Evolutionary conservation across 1,139 yeast genomes (phyloP).

Genomic region (Hansenula sp.): DNA sequence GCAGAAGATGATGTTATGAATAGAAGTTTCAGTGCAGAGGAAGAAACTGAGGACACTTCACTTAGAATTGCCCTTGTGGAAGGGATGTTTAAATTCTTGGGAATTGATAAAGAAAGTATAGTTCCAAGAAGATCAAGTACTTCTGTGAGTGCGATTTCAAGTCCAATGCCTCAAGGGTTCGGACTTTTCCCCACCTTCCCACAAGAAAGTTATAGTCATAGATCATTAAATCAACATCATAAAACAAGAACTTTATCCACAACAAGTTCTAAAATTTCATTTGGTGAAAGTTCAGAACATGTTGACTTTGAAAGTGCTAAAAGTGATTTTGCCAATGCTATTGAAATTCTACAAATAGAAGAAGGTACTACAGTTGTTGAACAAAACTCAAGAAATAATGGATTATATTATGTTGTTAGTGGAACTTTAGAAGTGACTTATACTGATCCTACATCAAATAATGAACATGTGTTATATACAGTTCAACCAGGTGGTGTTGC

Average conservation of each 20-base stretch:
- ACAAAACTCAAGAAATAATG: constrained; percentile 66
- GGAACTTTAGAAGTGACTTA: constrained; percentile 68
- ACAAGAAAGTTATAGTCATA: constrained; percentile 1
- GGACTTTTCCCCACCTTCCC: constrained; percentile 16
- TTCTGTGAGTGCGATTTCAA: constrained; percentile 19
- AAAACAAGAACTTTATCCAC: constrained; percentile 13
- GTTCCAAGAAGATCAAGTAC: constrained; percentile 14
- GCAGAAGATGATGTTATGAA: constrained; percentile 26
- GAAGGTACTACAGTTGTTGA: constrained; percentile 56
- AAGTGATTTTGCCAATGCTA: constrained; percentile 57
- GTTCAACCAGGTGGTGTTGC: constrained; percentile 80
- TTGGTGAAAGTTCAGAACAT: constrained; percentile 8
- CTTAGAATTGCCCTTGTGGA: constrained; percentile 71
- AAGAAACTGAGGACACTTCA: constrained; percentile 75
- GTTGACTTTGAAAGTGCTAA: constrained; percentile 50
- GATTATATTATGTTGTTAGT: constrained; percentile 74
- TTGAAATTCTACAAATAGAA: constrained; percentile 54
- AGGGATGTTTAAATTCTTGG: constrained; percentile 68
- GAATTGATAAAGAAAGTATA: constrained; percentile 50
- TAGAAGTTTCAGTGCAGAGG: constrained; percentile 54
- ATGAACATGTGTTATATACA: constrained; percentile 46
- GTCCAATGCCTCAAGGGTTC: constrained; percentile 18
- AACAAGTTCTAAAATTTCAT: constrained; percentile 9
- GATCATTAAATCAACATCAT: not conserved
- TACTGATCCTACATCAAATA: constrained; percentile 22